A percentile compares a stretch with the other conserved stretches of the same genome.
Conservation (phyloP, 768 basidiomycete species). For the Mycena amicta region DNA sequence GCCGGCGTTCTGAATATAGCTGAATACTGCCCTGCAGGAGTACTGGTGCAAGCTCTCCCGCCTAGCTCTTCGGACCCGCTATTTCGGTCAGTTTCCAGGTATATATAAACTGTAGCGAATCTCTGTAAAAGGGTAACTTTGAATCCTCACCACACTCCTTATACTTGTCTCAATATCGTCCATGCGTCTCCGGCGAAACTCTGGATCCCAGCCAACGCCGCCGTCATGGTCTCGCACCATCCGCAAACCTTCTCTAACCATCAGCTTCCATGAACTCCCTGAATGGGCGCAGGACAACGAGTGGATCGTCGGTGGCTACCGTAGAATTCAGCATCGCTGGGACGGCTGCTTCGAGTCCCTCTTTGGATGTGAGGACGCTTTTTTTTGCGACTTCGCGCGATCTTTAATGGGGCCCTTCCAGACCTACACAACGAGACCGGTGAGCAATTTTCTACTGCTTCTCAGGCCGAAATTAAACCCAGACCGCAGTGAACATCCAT, state of each 20-base stretch:
- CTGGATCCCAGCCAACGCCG: background rate
- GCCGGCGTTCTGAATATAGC: too few relatives aligned
- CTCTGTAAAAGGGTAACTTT: too few relatives aligned
- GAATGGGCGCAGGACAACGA: constrained; percentile 78
- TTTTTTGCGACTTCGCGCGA: constrained; percentile 20
- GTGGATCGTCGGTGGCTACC: constrained; percentile 69
- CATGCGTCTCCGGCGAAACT: background rate
- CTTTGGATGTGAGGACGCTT: constrained; percentile 58
- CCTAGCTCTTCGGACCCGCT: too few relatives aligned
- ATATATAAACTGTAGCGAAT: too few relatives aligned
- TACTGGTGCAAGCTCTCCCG: too few relatives aligned
- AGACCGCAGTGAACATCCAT: constrained; percentile 87
- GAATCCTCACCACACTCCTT: too few relatives aligned
- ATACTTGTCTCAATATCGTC: too few relatives aligned
- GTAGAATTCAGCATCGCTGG: constrained; percentile 67
- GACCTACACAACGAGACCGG: constrained; percentile 85
- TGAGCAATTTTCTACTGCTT: constrained; percentile 39
- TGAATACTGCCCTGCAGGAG: too few relatives aligned
- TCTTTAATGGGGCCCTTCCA: constrained; percentile 31
- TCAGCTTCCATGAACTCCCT: constrained; percentile 61
- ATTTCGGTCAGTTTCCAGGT: too few relatives aligned
- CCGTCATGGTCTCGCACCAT: too few relatives aligned
- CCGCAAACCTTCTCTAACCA: constrained; percentile 21
- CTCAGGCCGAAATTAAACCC: constrained; percentile 5
- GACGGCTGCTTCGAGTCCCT: constrained; percentile 63